Conservation (phyloP, 768 basidiomycete genomes). For the Boletus rex-veris region DNA sequence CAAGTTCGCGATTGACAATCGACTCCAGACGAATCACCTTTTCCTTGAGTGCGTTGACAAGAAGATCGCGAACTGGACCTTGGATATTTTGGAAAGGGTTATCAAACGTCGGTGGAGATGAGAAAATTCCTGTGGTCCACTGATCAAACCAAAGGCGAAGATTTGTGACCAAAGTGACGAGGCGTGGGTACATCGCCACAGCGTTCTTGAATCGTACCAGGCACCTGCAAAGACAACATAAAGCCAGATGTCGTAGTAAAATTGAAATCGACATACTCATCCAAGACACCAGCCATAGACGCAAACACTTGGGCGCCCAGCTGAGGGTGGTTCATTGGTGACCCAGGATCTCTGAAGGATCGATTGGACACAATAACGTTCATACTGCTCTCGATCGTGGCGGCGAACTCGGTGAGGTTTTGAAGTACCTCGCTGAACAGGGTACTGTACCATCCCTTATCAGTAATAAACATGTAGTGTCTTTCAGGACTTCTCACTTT, state of each 20-base stretch:
- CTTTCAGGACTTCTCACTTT: slow-evolving; percentile 39
- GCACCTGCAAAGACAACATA: slow-evolving; percentile 35
- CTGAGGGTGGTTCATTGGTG: slow-evolving; percentile 9
- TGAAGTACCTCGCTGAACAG: slow-evolving; percentile 45
- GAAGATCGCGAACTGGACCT: slow-evolving; percentile 35
- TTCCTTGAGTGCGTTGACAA: slow-evolving; percentile 30
- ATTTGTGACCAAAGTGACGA: slow-evolving; percentile 39
- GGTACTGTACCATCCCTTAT: slow-evolving; percentile 29
- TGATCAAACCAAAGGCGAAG: slow-evolving; percentile 43
- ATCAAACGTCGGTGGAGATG: slow-evolving; percentile 41
- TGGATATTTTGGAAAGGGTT: slow-evolving; percentile 37
- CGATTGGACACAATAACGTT: slow-evolving; percentile 23
- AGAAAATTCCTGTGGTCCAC: slow-evolving; percentile 44
- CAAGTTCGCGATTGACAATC: slow-evolving; percentile 52
- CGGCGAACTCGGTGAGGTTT: slow-evolving; percentile 42
- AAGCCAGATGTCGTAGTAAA: slow-evolving; percentile 16
- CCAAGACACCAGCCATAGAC: slow-evolving; percentile 45
- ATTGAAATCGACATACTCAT: slow-evolving; percentile 41
- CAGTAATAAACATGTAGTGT: slow-evolving; percentile 1
- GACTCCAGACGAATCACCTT: slow-evolving; percentile 32
- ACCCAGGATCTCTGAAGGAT: slow-evolving; percentile 33
- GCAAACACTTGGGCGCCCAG: slow-evolving; percentile 43
- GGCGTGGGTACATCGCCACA: slow-evolving; percentile 41
- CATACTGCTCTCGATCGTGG: slow-evolving; percentile 42
- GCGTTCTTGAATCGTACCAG: slow-evolving; percentile 59